A percentile compares a stretch with the other conserved stretches of the same genome.
These are phyloP conservation scores for Mycena albidolilacea DNA, from an alignment of 768 basidiomycete species.

Conservation along the genomic window DNA sequence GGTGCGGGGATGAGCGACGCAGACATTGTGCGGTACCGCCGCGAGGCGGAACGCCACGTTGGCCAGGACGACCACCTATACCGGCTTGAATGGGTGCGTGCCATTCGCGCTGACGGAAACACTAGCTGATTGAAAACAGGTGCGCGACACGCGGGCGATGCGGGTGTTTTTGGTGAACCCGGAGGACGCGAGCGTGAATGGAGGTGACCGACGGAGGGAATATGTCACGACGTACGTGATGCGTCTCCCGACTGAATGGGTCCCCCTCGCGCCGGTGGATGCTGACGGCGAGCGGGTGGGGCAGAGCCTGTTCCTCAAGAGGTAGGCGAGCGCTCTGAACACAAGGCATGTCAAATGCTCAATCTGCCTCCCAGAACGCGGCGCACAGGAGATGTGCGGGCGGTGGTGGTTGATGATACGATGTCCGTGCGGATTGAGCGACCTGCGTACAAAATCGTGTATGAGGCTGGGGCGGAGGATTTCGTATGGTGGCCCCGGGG, in stretches of 20 bases:
- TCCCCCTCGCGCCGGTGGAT: constrained; percentile 52
- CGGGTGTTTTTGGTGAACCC: constrained; percentile 71
- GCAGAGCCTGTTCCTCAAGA: constrained; percentile 67
- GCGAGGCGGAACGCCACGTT: constrained; percentile 83
- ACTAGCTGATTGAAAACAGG: constrained; percentile 56
- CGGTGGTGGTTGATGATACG: constrained; percentile 52
- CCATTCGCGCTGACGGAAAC: constrained; percentile 10
- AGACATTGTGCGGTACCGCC: constrained; percentile 82
- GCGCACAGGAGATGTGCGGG: constrained; percentile 59
- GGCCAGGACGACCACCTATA: constrained; percentile 85
- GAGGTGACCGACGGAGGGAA: constrained; percentile 79
- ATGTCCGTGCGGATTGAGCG: constrained; percentile 70
- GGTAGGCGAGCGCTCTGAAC: constrained; percentile 58
- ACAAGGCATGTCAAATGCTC: constrained; percentile 46
- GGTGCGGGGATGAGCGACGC: constrained; percentile 64
- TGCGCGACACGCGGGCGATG: constrained; percentile 67
- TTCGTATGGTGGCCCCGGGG: constrained; percentile 58
- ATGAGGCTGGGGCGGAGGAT: constrained; percentile 78
- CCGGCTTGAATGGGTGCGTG: constrained; percentile 83
- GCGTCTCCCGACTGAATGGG: constrained; percentile 81
- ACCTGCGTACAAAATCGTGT: constrained; percentile 78
- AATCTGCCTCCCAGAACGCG: constrained; percentile 64
- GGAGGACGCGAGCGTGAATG: constrained; percentile 77
- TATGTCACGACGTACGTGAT: constrained; percentile 84
- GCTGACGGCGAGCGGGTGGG: constrained; percentile 50